A percentile compares a stretch with the other conserved stretches of the same genome.
Conservation (phyloP, 1,139 yeast species). For the Candida sojae region DNA sequence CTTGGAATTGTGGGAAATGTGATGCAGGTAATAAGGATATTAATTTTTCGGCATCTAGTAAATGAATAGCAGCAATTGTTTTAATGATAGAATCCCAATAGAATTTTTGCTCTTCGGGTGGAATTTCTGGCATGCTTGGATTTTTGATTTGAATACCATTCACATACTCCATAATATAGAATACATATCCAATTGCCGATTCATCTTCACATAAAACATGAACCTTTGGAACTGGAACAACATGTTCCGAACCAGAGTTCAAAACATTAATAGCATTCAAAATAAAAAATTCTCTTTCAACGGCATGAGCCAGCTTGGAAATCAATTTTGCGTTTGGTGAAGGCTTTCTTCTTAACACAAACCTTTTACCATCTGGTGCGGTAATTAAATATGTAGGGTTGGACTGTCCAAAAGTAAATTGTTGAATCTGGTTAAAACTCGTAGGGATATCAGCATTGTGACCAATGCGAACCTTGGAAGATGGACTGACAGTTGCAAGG, state of each 20-base stretch:
- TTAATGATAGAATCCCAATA: conserved; percentile 56
- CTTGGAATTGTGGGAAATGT: conserved; percentile 50
- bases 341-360: conserved; percentile 63
- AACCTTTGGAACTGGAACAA: conserved; percentile 53
- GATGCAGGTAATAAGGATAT: conserved; percentile 45
- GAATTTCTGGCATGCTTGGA: conserved; percentile 49
- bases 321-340: conserved; percentile 54
- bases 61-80: conserved; percentile 55
- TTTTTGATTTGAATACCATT: conserved; percentile 61
- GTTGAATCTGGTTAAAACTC: conserved; percentile 34
- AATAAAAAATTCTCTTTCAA: conserved; percentile 63
- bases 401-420: conserved; percentile 67
- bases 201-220: conserved; percentile 55
- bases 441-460: conserved; percentile 12
- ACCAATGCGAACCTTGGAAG: conserved; percentile 18
- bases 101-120: conserved; percentile 20
- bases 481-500: conserved; percentile 17
- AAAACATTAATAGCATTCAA: conserved; percentile 46
- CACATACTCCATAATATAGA: conserved; percentile 63
- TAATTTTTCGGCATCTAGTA: conserved; percentile 48
- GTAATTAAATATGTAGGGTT: conserved; percentile 62
- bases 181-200: conserved; percentile 48
- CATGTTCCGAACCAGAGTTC: conserved; percentile 23
- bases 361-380: conserved; percentile 41
- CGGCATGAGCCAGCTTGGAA: conserved; percentile 64